Percentiles rank a stretch among this genome's conserved stretches.
Evolutionary conservation across 148 eudicot genomes (phyloP).

Genomic region (Persicaria tinctoria): DNA sequence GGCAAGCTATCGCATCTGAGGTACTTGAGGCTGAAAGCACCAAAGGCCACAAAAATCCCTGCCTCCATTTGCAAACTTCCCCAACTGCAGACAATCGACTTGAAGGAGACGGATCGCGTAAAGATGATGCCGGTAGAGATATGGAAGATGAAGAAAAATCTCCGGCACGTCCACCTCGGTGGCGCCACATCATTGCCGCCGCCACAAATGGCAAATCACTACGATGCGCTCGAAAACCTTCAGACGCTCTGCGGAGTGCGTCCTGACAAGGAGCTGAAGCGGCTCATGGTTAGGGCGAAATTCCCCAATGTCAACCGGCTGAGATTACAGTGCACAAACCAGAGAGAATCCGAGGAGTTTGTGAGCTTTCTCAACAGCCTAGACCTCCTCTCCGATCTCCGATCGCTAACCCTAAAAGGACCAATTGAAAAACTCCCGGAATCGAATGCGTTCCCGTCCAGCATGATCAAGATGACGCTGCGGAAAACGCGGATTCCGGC

Average conservation of each 20-base stretch:
- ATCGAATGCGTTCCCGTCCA: conserved; percentile 26
- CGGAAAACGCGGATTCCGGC: conserved; percentile 9
- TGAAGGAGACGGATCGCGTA: conserved; percentile 21
- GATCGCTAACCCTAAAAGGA: conserved; percentile 20
- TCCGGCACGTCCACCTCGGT: conserved; percentile 23
- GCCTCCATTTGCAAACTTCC: conserved; percentile 20
- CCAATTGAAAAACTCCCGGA: conserved; percentile 14
- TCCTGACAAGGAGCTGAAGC: conserved; percentile 21
- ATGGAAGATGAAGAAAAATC: conserved; percentile 24
- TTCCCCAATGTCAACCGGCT: conserved; percentile 23
- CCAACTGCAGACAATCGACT: conserved; percentile 23
- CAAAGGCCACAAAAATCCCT: conserved; percentile 11
- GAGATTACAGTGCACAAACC: conserved; percentile 8
- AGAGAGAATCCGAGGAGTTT: neutral
- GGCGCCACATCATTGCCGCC: conserved; percentile 13
- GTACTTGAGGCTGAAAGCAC: conserved; percentile 19
- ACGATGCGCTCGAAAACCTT: conserved; percentile 15
- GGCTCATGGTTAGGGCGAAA: conserved; percentile 30
- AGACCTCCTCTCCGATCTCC: conserved; percentile 27
- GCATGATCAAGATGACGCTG: conserved; percentile 24
- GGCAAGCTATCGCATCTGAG: conserved; percentile 15
- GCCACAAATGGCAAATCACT: conserved; percentile 13
- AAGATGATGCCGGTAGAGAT: conserved; percentile 15
- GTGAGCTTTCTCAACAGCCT: conserved; percentile 19
- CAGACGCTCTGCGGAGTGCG: conserved; percentile 24